These are phyloP conservation scores for Zoysia matrella DNA, from an alignment of 202 grass and related monocot species.

Conservation along the genomic window DNA sequence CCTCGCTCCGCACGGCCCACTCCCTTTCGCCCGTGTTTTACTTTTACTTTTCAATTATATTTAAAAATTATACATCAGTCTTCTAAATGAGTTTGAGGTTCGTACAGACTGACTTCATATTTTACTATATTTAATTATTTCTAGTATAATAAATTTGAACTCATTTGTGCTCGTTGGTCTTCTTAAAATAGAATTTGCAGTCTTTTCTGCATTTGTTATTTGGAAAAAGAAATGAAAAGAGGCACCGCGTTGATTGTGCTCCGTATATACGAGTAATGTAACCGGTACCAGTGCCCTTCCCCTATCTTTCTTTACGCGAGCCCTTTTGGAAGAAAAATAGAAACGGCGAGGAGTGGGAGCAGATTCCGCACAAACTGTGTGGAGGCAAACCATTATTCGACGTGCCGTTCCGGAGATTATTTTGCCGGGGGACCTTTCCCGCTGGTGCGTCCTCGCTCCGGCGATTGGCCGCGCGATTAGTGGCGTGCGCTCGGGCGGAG, in stretches of 20 bases:
- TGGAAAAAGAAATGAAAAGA: background rate
- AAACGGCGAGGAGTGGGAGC: constrained; percentile 3
- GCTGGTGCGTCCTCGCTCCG: background rate
- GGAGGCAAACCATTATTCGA: constrained; percentile 6
- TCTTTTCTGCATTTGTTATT: background rate
- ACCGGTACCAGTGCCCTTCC: background rate
- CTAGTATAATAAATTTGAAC: too few species aligned
- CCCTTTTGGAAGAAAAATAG: background rate
- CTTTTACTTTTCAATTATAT: background rate
- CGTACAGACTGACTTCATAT: background rate
- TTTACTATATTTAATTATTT: background rate
- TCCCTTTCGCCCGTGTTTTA: background rate
- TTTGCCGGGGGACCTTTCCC: background rate
- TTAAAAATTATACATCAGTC: too few species aligned
- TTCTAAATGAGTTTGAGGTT: background rate
- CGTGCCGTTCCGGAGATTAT: background rate
- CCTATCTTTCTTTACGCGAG: background rate
- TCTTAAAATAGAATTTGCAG: background rate
- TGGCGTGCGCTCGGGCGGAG: background rate
- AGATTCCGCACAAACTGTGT: background rate
- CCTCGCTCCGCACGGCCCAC: background rate
- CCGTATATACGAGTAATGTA: background rate
- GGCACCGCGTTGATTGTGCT: background rate
- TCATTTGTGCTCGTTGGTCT: background rate
- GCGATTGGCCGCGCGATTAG: background rate